Evolutionary conservation across 2,329 filamentous ascomycete species (phyloP).

Genomic region (Curvularia lunata): DNA sequence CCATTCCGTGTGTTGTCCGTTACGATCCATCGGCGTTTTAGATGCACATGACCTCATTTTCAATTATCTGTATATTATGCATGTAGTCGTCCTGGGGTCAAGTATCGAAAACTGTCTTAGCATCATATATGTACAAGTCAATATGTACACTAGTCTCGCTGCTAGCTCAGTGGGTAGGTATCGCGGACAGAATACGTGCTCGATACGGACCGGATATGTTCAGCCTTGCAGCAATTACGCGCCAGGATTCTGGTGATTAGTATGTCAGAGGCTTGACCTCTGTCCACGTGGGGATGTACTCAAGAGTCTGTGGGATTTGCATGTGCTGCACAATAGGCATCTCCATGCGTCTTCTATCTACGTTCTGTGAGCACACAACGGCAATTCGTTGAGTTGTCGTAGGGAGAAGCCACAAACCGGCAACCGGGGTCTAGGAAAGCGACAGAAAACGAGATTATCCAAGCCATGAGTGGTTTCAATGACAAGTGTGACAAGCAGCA

Average conservation of each 20-base stretch:
- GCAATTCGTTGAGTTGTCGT: no score
- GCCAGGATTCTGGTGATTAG: neutral
- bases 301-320: neutral
- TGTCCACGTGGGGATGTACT: neutral
- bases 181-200: neutral
- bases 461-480: no score
- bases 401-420: no score
- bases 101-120: constrained; percentile 14
- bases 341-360: neutral
- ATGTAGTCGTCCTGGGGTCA: neutral
- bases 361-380: no score
- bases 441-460: no score
- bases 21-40: constrained; percentile 1
- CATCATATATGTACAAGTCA: neutral
- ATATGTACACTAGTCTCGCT: neutral
- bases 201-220: neutral
- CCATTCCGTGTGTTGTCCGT: constrained; percentile 11
- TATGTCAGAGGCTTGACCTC: neutral
- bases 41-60: constrained; percentile 6
- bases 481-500: no score
- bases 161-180: constrained; percentile 2
- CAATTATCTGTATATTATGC: constrained; percentile 12
- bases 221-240: neutral
- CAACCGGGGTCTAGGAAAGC: no score
- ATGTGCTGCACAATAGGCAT: neutral